Conservation (phyloP, 352 stramenopile genomes). For the Globisporangium ultimum region DNA sequence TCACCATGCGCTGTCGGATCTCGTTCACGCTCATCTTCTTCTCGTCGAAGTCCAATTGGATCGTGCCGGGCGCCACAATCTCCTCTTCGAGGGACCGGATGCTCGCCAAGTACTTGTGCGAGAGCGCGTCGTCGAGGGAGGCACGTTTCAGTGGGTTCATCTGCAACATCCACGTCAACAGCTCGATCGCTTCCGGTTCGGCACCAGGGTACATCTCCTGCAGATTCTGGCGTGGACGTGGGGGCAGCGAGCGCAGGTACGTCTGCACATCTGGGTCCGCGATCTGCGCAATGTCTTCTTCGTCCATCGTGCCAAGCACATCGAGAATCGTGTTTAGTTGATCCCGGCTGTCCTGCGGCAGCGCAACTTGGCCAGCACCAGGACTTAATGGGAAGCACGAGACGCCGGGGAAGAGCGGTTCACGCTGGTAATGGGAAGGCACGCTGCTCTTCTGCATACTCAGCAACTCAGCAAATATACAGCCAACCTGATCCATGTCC, state of each 20-base stretch:
- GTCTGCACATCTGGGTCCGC: conserved; percentile 80
- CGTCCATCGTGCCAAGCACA: conserved; percentile 82
- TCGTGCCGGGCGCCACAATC: conserved; percentile 76
- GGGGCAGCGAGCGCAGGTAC: conserved; percentile 74
- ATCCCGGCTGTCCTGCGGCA: conserved; percentile 82
- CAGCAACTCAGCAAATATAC: conserved; percentile 94
- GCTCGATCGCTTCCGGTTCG: conserved; percentile 74
- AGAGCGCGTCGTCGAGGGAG: conserved; percentile 75
- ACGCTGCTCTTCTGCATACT: conserved; percentile 97
- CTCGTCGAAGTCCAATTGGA: conserved; percentile 85
- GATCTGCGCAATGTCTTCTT: conserved; percentile 84
- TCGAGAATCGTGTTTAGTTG: conserved; percentile 88
- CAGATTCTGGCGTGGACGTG: conserved; percentile 63
- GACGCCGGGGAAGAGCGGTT: conserved; percentile 93
- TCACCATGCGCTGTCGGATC: conserved; percentile 79
- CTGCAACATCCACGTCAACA: conserved; percentile 81
- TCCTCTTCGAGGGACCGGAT: conserved; percentile 86
- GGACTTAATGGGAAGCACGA: conserved; percentile 87
- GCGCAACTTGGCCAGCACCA: conserved; percentile 62
- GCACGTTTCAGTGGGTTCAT: conserved; percentile 84
- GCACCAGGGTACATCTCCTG: conserved; percentile 84
- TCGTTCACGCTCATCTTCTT: conserved; percentile 80
- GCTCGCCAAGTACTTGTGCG: conserved; percentile 81
- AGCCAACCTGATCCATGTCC: conserved; percentile 70
- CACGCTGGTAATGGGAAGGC: conserved; percentile 91